Evolutionary conservation across 768 basidiomycete genomes (phyloP).

Genomic region (Chalciporus piperatus): DNA sequence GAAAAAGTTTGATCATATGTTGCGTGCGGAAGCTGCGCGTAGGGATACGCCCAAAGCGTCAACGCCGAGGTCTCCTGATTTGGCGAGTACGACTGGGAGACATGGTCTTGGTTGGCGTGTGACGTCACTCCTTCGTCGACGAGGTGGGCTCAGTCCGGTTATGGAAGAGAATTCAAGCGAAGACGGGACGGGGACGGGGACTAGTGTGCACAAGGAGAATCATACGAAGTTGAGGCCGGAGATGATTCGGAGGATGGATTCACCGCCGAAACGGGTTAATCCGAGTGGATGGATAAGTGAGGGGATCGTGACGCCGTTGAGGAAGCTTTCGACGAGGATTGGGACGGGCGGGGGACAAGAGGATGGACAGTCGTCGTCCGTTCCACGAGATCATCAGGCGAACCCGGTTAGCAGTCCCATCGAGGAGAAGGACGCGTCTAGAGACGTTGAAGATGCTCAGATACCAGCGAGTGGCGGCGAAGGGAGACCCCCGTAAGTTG

Average conservation of each 20-base stretch:
- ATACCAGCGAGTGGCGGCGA: background rate
- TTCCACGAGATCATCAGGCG: background rate
- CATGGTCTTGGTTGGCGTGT: constrained; percentile 28
- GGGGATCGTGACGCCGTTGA: constrained; percentile 30
- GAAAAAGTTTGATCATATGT: constrained; percentile 58
- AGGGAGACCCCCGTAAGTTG: constrained; percentile 3
- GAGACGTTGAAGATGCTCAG: background rate
- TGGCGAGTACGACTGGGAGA: constrained; percentile 15
- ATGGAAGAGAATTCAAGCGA: constrained; percentile 19
- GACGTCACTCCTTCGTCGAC: constrained; percentile 33
- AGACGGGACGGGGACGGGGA: constrained; percentile 10
- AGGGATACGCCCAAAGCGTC: constrained; percentile 22
- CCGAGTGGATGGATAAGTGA: constrained; percentile 73
- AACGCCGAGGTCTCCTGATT: constrained; percentile 18
- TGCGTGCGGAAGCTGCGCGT: constrained; percentile 42
- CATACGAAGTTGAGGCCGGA: constrained; percentile 48
- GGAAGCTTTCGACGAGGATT: constrained; percentile 9
- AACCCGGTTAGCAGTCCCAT: constrained; percentile 1
- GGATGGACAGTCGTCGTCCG: constrained; percentile 6
- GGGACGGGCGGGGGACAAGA: constrained; percentile 4
- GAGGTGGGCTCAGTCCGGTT: constrained; percentile 26
- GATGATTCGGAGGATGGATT: constrained; percentile 77
- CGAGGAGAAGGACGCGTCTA: background rate
- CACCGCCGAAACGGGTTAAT: constrained; percentile 63
- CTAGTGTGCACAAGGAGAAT: constrained; percentile 6